These are phyloP conservation scores for Aegilops bicornis DNA, from an alignment of 176 grass and related monocot genomes.

Conservation along the genomic window DNA sequence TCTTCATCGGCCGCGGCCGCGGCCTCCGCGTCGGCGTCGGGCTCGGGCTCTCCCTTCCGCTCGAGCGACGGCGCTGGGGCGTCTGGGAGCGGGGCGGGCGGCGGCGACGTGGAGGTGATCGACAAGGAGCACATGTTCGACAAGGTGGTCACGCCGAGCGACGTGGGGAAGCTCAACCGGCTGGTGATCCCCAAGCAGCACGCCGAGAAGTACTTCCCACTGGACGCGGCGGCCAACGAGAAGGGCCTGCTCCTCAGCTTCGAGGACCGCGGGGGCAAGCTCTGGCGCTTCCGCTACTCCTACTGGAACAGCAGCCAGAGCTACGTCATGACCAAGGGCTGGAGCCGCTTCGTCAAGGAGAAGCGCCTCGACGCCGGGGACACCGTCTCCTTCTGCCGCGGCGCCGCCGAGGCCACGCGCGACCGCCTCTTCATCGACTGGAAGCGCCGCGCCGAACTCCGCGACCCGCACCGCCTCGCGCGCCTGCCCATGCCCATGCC, in stretches of 20 bases:
- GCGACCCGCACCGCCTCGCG: constrained; percentile 37
- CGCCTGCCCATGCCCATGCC: constrained; percentile 41
- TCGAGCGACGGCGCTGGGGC: constrained; percentile 44
- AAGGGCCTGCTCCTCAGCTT: constrained; percentile 60
- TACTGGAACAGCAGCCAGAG: constrained; percentile 99
- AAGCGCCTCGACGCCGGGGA: constrained; percentile 90
- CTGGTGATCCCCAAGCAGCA: constrained; percentile 97
- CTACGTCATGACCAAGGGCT: constrained; percentile 98
- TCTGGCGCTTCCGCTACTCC: constrained; percentile 97
- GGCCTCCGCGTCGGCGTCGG: neutral
- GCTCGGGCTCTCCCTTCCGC: constrained; percentile 28
- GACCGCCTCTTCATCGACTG: constrained; percentile 92
- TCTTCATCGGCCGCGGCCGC: constrained; percentile 17
- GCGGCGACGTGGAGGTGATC: constrained; percentile 16
- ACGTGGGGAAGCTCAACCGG: constrained; percentile 95
- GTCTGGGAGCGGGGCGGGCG: constrained; percentile 29
- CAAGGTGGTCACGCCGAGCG: constrained; percentile 96
- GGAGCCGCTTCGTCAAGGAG: constrained; percentile 99
- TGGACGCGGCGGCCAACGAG: constrained; percentile 67
- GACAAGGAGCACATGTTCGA: constrained; percentile 99
- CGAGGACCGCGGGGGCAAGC: constrained; percentile 84
- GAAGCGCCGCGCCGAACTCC: constrained; percentile 62
- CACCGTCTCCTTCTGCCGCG: constrained; percentile 86
- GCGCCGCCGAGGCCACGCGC: constrained; percentile 44
- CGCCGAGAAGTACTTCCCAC: constrained; percentile 91